These are phyloP conservation scores for Rhodotorula diobovata DNA, from an alignment of 768 basidiomycete species.

Conservation along the genomic window DNA sequence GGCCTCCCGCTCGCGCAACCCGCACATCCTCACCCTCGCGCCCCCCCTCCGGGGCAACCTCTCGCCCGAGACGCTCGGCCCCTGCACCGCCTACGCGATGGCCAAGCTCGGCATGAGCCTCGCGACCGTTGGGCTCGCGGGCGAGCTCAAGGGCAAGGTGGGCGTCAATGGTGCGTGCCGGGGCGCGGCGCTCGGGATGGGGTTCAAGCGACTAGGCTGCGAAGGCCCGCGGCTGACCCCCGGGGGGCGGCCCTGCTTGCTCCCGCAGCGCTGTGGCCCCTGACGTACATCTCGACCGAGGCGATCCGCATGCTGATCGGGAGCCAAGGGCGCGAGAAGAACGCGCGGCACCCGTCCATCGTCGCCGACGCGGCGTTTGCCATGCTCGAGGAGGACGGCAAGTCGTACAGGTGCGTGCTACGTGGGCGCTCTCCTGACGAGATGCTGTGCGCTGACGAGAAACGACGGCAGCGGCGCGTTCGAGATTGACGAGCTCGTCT, in stretches of 20 bases:
- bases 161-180: constrained; percentile 7
- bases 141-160: constrained; percentile 13
- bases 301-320: constrained; percentile 16
- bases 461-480: constrained; percentile 2
- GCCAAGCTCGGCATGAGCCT: constrained; percentile 21
- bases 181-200: not conserved
- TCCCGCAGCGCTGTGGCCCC: constrained; percentile 16
- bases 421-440: no score
- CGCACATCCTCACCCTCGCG: constrained; percentile 22
- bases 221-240: not conserved
- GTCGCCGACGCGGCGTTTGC: constrained; percentile 20
- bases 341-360: constrained; percentile 1
- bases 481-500: constrained; percentile 21
- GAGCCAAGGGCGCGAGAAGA: not conserved
- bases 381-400: constrained; percentile 7
- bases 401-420: not conserved
- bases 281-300: constrained; percentile 17
- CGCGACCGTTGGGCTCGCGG: constrained; percentile 6
- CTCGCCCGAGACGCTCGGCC: not conserved
- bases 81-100: constrained; percentile 9
- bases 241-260: rapidly evolving
- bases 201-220: not conserved
- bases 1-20: constrained; percentile 3
- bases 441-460: not conserved
- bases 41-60: constrained; percentile 12